Evolutionary conservation across 139 green algal species (phyloP).

Genomic region (Chlamydomonas applanata): DNA sequence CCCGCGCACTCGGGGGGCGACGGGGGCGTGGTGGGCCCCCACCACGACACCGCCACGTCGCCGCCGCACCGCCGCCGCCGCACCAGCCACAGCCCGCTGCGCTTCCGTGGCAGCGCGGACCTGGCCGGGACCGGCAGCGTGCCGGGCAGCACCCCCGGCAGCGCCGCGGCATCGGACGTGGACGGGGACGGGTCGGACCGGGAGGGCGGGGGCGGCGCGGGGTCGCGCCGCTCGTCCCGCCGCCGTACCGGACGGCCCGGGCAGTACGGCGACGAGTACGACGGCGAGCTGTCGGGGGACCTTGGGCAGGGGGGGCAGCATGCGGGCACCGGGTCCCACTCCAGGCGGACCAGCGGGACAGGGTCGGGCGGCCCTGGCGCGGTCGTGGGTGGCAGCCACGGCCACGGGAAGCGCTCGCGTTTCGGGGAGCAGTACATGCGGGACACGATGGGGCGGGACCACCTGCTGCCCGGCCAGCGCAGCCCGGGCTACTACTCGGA

Average conservation of each 20-base stretch:
- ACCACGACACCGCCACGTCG: constrained; percentile 9
- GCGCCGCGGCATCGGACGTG: background rate
- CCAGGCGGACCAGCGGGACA: background rate
- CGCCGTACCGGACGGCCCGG: too few species aligned
- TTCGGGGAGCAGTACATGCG: background rate
- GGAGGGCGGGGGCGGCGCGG: background rate
- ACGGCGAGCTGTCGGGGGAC: too few species aligned
- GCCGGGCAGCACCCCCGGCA: background rate
- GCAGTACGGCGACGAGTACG: too few species aligned
- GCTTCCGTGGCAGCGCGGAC: background rate
- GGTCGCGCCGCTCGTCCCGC: too few species aligned
- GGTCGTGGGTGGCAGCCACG: background rate
- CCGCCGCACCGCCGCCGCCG: constrained; percentile 7
- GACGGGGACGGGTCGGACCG: background rate
- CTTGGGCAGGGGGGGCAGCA: too few species aligned
- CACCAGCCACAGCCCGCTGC: constrained; percentile 5
- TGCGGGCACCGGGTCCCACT: too few species aligned
- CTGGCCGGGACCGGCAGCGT: background rate
- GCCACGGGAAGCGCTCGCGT: background rate
- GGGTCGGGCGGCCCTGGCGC: background rate
- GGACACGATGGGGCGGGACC: too few species aligned
- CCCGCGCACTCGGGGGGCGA: too few species aligned
- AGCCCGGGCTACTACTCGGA: too few species aligned
- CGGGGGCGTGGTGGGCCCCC: too few species aligned
- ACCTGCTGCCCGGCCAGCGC: too few species aligned